Evolutionary conservation across 352 stramenopile species (phyloP).

Genomic region (Pythium sukuiense): DNA sequence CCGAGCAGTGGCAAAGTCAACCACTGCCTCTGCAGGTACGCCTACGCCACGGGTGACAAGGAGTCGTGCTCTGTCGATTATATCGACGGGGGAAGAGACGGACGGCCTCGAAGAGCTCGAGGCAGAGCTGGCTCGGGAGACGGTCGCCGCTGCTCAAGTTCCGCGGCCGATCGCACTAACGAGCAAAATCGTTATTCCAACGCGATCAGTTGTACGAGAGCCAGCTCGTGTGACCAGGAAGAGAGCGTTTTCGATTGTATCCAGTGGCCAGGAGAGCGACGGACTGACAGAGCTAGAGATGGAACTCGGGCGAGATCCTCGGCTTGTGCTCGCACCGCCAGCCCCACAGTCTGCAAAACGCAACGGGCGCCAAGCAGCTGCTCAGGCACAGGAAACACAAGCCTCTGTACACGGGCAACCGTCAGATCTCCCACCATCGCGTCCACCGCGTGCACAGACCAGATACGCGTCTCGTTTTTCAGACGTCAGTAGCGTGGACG

Average conservation of each 20-base stretch:
- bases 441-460: background rate
- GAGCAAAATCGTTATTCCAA: background rate
- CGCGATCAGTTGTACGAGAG: background rate
- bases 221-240: background rate
- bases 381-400: background rate
- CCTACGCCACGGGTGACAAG: background rate
- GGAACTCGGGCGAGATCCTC: background rate
- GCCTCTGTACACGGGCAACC: background rate
- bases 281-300: background rate
- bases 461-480: conserved; percentile 6
- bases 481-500: conserved; percentile 5
- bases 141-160: background rate
- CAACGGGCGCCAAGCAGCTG: background rate
- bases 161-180: no score
- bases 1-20: background rate
- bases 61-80: background rate
- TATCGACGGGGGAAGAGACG: background rate
- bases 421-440: background rate
- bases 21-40: background rate
- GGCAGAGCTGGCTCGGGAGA: background rate
- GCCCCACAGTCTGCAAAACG: background rate
- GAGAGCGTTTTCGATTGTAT: background rate
- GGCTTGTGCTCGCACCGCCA: background rate
- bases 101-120: background rate
- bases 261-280: background rate